These are phyloP conservation scores for Auricularia auricula-judae DNA, from an alignment of 768 basidiomycete genomes.

Conservation along the genomic window DNA sequence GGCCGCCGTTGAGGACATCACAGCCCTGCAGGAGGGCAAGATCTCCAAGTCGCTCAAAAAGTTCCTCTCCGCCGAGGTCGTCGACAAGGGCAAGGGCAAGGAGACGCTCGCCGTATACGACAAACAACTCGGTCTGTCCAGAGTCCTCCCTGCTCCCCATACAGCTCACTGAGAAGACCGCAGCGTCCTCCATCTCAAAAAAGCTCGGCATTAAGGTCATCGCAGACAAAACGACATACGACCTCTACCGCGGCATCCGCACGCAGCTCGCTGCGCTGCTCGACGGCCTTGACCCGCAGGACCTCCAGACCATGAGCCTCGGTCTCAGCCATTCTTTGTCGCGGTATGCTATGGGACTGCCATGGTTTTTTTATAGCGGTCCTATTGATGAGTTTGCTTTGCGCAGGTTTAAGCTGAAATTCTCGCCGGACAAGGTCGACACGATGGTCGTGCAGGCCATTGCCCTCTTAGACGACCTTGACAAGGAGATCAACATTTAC, in stretches of 20 bases:
- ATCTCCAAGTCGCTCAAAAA: slow-evolving; percentile 87
- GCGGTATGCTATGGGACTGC: slow-evolving; percentile 38
- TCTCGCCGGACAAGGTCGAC: slow-evolving; percentile 99
- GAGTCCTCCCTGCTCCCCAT: slow-evolving; percentile 3
- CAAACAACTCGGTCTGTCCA: slow-evolving; percentile 68
- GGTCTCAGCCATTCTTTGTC: slow-evolving; percentile 96
- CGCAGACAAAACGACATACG: slow-evolving; percentile 45
- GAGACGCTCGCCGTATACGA: slow-evolving; percentile 82
- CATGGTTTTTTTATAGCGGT: background rate
- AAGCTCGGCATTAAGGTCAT: slow-evolving; percentile 85
- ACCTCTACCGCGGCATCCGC: slow-evolving; percentile 94
- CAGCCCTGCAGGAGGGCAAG: slow-evolving; percentile 85
- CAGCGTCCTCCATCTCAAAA: slow-evolving; percentile 82
- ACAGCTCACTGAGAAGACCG: background rate
- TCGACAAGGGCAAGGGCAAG: slow-evolving; percentile 85
- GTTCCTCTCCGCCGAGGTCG: slow-evolving; percentile 77
- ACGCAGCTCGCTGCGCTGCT: slow-evolving; percentile 77
- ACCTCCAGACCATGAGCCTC: slow-evolving; percentile 93
- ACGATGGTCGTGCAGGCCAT: slow-evolving; percentile 99
- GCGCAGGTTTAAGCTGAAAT: slow-evolving; percentile 92
- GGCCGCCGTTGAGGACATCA: slow-evolving; percentile 92
- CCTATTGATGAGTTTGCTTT: background rate
- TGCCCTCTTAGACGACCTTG: slow-evolving; percentile 91
- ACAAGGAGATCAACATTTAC: slow-evolving; percentile 99
- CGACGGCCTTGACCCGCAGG: slow-evolving; percentile 86